Evolutionary conservation across 2,329 filamentous ascomycete species (phyloP).

Genomic region (Clonostachys solani): DNA sequence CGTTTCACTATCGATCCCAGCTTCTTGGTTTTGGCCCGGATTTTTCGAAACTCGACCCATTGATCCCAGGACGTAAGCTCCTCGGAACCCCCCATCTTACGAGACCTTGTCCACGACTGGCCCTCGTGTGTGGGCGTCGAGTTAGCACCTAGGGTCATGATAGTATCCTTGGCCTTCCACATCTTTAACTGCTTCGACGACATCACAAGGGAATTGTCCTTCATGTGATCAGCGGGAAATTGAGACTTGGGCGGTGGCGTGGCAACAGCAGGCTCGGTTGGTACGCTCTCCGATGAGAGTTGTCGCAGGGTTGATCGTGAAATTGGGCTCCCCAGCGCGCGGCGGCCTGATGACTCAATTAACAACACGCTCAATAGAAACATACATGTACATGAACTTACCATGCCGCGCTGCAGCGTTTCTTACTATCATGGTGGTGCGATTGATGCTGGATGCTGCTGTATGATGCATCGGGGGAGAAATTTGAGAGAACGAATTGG

Average conservation of each 20-base stretch:
- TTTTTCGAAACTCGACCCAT: constrained; percentile 27
- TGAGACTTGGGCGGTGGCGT: no score
- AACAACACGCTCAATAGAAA: no score
- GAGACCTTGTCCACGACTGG: constrained; percentile 22
- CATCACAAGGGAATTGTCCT: background rate
- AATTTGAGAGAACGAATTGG: no score
- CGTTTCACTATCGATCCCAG: constrained; percentile 44
- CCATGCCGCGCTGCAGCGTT: constrained; percentile 50
- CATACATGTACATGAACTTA: constrained; percentile 23
- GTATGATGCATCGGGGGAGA: no score
- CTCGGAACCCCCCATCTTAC: constrained; percentile 21
- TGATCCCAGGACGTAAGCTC: constrained; percentile 31
- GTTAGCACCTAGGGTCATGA: constrained; percentile 26
- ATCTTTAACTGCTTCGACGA: constrained; percentile 13
- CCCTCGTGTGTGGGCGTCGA: constrained; percentile 25
- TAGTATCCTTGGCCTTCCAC: constrained; percentile 24
- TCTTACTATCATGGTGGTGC: constrained; percentile 49
- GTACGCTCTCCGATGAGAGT: constrained; percentile 19
- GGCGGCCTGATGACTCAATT: constrained; percentile 33
- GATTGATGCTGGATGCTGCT: background rate
- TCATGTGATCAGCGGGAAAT: no score
- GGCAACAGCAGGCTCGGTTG: no score
- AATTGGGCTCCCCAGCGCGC: constrained; percentile 42
- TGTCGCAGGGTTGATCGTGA: constrained; percentile 24
- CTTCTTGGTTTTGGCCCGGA: constrained; percentile 35